Evolutionary conservation across 768 basidiomycete genomes (phyloP), one percentile per base, ranked within the genome.

Genomic region (Russula sp.): DNA sequence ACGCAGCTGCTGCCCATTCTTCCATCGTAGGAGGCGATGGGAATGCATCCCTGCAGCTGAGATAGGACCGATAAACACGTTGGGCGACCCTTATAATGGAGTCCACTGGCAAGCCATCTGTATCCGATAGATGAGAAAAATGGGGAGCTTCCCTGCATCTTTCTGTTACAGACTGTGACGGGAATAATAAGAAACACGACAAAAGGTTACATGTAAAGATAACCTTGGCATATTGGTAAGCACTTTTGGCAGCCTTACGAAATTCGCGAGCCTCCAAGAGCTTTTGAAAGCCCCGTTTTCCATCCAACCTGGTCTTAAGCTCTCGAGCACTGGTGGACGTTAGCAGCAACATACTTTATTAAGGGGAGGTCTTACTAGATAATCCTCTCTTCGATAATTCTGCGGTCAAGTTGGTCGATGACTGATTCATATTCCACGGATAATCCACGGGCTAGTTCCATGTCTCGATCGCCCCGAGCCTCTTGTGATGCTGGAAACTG

Each of bases 1-100:
- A 63, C 11, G n/a, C 62, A 20, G 6, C n/a, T 14, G 1, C 20
- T 16, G 3, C 22, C 57, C 57, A 54, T 2, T 43, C n/a, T 0
- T 7, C n/a, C 32, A 32, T 48, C 18, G 2, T 39, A 9, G 36
- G 2, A 13, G 38, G 9, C 5, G 51, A 20, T 1, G 62, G 57
- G 42, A 63, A 63, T 7, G 62, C 52, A 14, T 59, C 39, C 18
- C 45, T 55, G 41, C 62, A 63, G 35, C 22, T 38, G 6, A 59
- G 45, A 13, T 49, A 22, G 20, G 38, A 43, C n/a, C 62, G 38
- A 35, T 42, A 54, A 11, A 59, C 52, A 13, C 46, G 11, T 29
- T 39, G 46, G 2, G 62, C 62, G 13, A 49, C 35, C 13, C 14
- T 34, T 1, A 18, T 42, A n/a, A 48, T 49, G 5, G 16, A 20